These are phyloP conservation scores for Sporobolomyces pararoseus DNA, from an alignment of 768 basidiomycete species.

Conservation along the genomic window DNA sequence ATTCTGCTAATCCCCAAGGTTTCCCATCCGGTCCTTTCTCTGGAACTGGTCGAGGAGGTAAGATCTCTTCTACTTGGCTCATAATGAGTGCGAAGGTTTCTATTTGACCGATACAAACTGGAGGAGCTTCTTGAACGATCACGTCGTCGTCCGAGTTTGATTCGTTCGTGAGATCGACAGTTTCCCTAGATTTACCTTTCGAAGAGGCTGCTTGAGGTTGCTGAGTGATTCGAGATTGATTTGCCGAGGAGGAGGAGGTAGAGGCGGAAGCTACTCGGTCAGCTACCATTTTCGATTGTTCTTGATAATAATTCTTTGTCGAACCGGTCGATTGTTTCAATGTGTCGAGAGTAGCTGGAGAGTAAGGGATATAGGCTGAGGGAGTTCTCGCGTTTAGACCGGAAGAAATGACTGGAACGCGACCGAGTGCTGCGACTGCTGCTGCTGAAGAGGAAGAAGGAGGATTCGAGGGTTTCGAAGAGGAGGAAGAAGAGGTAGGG, in stretches of 20 bases:
- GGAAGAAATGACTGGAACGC: constrained; percentile 35
- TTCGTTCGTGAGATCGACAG: constrained; percentile 19
- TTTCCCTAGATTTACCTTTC: constrained; percentile 4
- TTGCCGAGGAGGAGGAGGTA: constrained; percentile 4
- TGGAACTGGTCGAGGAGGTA: constrained; percentile 51
- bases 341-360: neutral
- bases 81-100: constrained; percentile 76
- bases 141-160: constrained; percentile 32
- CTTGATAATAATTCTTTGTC: neutral
- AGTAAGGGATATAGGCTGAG: constrained; percentile 14
- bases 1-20: constrained; percentile 33
- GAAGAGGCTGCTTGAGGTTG: neutral
- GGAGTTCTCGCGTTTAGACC: constrained; percentile 14
- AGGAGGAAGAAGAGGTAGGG: neutral
- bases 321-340: neutral
- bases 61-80: constrained; percentile 71
- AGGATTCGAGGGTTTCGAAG: neutral
- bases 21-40: constrained; percentile 1
- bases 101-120: constrained; percentile 79
- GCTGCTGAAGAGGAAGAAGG: neutral
- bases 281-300: neutral
- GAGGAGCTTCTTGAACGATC: constrained; percentile 30
- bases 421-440: constrained; percentile 2
- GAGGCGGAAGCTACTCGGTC: constrained; percentile 1
- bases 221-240: too few relatives aligned